These are phyloP conservation scores for Thraustochytrium sp. DNA, from an alignment of 352 stramenopile genomes.

Conservation along the genomic window DNA sequence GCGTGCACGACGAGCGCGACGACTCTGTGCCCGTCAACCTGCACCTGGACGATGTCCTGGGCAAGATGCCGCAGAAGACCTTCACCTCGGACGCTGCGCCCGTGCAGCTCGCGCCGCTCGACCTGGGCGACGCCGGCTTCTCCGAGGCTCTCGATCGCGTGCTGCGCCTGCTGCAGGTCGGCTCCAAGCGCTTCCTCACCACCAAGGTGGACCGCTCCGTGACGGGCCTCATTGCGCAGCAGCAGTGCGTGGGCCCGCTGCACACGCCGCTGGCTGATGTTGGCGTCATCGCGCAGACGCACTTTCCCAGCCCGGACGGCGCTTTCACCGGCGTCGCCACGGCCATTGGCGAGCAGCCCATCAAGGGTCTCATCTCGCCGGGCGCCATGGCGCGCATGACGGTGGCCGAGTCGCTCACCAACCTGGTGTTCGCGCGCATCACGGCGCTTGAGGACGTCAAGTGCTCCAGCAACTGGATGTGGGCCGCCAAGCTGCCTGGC, in stretches of 20 bases:
- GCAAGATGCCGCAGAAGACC: slow-evolving; percentile 98
- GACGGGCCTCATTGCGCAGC: slow-evolving; percentile 92
- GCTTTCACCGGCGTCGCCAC: slow-evolving; percentile 82
- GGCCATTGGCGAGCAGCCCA: slow-evolving; percentile 88
- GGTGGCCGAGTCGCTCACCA: slow-evolving; percentile 95
- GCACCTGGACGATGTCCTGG: slow-evolving; percentile 92
- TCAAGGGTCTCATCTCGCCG: slow-evolving; percentile 91
- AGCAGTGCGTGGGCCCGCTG: slow-evolving; percentile 96
- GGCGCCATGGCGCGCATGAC: slow-evolving; percentile 90
- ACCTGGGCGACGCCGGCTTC: slow-evolving; percentile 57
- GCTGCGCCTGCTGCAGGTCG: slow-evolving; percentile 87
- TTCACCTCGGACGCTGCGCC: slow-evolving; percentile 60
- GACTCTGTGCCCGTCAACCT: slow-evolving; percentile 91
- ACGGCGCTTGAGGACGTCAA: slow-evolving; percentile 93
- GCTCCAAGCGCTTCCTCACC: slow-evolving; percentile 96
- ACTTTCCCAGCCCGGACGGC: slow-evolving; percentile 67
- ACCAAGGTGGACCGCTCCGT: slow-evolving; percentile 95
- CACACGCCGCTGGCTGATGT: slow-evolving; percentile 94
- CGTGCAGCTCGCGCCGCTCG: background rate
- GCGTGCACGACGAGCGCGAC: slow-evolving; percentile 89
- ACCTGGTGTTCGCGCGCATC: slow-evolving; percentile 93
- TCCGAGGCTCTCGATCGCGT: slow-evolving; percentile 84
- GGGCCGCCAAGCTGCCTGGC: slow-evolving; percentile 95
- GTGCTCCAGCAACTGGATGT: slow-evolving; percentile 99
- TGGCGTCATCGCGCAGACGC: slow-evolving; percentile 89